Base-by-base conservation (phyloP, 2,329 filamentous ascomycete genomes). In the Aspergillus novoparasiticus region DNA sequence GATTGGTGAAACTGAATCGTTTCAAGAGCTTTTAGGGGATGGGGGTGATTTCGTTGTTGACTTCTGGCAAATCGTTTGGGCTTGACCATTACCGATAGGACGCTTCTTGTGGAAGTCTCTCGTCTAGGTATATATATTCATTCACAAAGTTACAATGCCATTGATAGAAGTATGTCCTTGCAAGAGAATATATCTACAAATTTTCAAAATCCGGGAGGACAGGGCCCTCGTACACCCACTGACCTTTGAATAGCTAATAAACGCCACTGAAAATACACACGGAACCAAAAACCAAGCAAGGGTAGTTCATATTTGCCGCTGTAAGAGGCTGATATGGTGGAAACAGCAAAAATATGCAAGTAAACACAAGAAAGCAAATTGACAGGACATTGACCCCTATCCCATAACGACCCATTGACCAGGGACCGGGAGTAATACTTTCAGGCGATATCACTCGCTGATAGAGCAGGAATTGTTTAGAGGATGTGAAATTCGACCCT, bases 261-360 rank as follows among this genome's bases (percentile, higher is more conserved):
- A 59, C 30, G 6, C 16, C 34, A 30, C 65, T 65, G 36, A 64
- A 56, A 12, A 71, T 21, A 2, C 70, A 50, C 10, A 73, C 71
- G n/a, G 61, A 63, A 9, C 60, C 60, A 55, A 72, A 70, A 8
- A 73, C 69, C 2, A 70, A 60, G 16, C 65, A 53, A 1, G 70
- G 68, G 64, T 79, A 84, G 67, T 85, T 85, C 76, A 82, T 81
- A 10, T 74, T 79, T 1, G 69, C 68, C 0, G 76, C 64, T 1
- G 71, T 72, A 0, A 75, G 67, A 1, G 70, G 72, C 1, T 68
- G 75, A 2, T 68, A 71, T 2, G 78, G 75, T 71, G 80, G 80
- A 77, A 79, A 82, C 48, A 87, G 83, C 36, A 78, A 81, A 76
- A 83, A 87, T 70, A 87, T 85, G 10, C 83, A 78, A 2, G 86